phyloP scores from a whole-genome alignment of 116 monocot species.

The Dioscorea cayenensis region DNA sequence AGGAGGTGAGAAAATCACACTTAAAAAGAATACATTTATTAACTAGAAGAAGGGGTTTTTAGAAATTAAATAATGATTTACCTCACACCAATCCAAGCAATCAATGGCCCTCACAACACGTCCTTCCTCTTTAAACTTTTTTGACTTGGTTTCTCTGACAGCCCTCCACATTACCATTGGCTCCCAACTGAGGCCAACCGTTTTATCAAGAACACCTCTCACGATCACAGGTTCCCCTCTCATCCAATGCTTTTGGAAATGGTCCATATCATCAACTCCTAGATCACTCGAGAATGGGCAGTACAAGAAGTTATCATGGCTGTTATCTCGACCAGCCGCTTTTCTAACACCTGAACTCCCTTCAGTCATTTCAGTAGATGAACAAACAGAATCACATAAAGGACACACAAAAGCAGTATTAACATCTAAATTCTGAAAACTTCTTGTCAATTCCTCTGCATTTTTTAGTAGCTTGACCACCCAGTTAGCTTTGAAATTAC shows the following conservation, averaged over 20 bases:
- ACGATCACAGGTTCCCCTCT: conserved; percentile 48
- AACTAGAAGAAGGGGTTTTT: no score
- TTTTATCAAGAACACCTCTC: conserved; percentile 30
- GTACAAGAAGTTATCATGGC: conserved; percentile 34
- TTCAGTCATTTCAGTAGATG: conserved; percentile 9
- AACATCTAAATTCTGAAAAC: conserved; percentile 17
- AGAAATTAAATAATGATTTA: conserved; percentile 4
- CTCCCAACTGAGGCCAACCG: conserved; percentile 50
- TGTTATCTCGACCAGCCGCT: conserved; percentile 21
- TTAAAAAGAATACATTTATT: no score
- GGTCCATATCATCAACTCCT: conserved; percentile 22
- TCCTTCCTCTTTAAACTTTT: conserved; percentile 14
- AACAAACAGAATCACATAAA: conserved; percentile 13
- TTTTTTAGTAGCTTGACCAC: no score
- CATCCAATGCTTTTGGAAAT: conserved; percentile 46
- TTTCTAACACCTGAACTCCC: conserved; percentile 6
- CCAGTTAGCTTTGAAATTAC: conserved; percentile 14
- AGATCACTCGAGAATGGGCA: conserved; percentile 31
- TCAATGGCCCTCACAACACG: conserved; percentile 34
- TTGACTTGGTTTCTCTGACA: conserved; percentile 25
- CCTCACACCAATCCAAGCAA: conserved; percentile 43
- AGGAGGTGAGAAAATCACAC: no score
- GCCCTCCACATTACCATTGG: conserved; percentile 64
- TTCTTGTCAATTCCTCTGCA: conserved; percentile 20
- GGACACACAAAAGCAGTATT: not conserved